Evolutionary conservation across 495 filamentous ascomycete species (phyloP).

Genomic region (Apiosordaria backusii): DNA sequence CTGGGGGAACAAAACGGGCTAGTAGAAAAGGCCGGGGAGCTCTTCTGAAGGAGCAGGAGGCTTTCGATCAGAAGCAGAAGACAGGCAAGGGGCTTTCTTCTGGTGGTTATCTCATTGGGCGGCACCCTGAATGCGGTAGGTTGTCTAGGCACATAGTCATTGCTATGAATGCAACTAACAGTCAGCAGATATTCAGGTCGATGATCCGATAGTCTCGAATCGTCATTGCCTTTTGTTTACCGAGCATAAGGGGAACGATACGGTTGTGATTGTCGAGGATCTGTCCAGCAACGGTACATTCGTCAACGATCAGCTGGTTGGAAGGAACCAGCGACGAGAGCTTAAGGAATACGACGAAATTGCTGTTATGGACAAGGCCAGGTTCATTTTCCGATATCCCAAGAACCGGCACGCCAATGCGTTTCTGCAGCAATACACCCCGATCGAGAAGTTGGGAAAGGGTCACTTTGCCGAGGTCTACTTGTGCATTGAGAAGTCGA

Average conservation of each 20-base stretch:
- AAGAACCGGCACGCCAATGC: constrained; percentile 66
- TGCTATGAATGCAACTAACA: constrained; percentile 18
- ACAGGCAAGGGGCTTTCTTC: constrained; percentile 56
- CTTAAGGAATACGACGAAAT: constrained; percentile 88
- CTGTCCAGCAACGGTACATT: constrained; percentile 95
- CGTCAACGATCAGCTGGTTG: constrained; percentile 86
- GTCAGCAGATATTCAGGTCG: constrained; percentile 66
- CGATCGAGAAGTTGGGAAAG: constrained; percentile 85
- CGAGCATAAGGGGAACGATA: constrained; percentile 77
- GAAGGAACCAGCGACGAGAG: constrained; percentile 85
- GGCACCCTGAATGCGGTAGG: constrained; percentile 93
- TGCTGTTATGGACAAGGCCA: constrained; percentile 72
- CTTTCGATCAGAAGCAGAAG: constrained; percentile 55
- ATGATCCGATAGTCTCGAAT: constrained; percentile 87
- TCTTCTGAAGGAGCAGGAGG: constrained; percentile 51
- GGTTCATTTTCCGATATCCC: constrained; percentile 89
- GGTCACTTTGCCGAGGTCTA: constrained; percentile 97
- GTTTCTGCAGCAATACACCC: constrained; percentile 82
- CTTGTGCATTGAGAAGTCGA: constrained; percentile 79
- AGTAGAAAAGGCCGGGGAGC: constrained; percentile 39
- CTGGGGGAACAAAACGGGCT: constrained; percentile 22
- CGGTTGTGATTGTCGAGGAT: constrained; percentile 83
- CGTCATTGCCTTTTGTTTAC: constrained; percentile 87
- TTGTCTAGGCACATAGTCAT: constrained; percentile 12
- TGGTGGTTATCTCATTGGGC: constrained; percentile 86